phyloP scores from a whole-genome alignment of 495 filamentous ascomycete genomes.

The Penicillium dipodomyicola region DNA sequence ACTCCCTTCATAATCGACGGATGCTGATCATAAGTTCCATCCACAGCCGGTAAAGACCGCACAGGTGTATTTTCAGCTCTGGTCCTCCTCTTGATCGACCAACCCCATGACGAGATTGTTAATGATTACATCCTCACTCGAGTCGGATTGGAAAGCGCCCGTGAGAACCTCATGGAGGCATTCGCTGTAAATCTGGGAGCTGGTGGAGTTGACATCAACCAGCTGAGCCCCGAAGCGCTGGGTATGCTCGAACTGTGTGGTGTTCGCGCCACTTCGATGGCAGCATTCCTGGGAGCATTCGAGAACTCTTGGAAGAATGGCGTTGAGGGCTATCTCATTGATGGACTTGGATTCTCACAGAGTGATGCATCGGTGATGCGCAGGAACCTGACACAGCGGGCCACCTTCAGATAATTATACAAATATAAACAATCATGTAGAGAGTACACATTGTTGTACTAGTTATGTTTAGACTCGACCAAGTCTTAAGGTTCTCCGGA shows the following conservation, averaged over 20 bases:
- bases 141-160: slow-evolving; percentile 27
- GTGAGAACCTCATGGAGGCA: slow-evolving; percentile 23
- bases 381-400: slow-evolving; percentile 13
- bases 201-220: slow-evolving; percentile 17
- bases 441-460: neutral
- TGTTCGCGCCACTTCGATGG: slow-evolving; percentile 29
- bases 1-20: neutral
- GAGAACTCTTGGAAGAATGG: slow-evolving; percentile 25
- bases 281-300: slow-evolving; percentile 29
- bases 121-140: slow-evolving; percentile 49
- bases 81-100: slow-evolving; percentile 53
- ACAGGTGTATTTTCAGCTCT: slow-evolving; percentile 60
- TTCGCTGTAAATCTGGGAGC: slow-evolving; percentile 15
- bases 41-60: slow-evolving; percentile 60
- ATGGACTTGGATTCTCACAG: slow-evolving; percentile 21
- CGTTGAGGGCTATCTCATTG: slow-evolving; percentile 23
- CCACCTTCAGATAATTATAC: neutral
- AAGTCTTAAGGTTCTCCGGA: too few relatives aligned
- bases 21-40: slow-evolving; percentile 5
- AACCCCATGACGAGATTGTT: slow-evolving; percentile 41
- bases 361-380: slow-evolving; percentile 20
- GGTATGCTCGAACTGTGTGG: slow-evolving; percentile 31
- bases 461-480: too few relatives aligned
- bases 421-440: neutral
- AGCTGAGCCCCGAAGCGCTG: slow-evolving; percentile 24